A percentile compares a stretch with the other conserved stretches of the same genome.
These are phyloP conservation scores for Suillus variegatus DNA, from an alignment of 768 basidiomycete species.

Conservation along the genomic window DNA sequence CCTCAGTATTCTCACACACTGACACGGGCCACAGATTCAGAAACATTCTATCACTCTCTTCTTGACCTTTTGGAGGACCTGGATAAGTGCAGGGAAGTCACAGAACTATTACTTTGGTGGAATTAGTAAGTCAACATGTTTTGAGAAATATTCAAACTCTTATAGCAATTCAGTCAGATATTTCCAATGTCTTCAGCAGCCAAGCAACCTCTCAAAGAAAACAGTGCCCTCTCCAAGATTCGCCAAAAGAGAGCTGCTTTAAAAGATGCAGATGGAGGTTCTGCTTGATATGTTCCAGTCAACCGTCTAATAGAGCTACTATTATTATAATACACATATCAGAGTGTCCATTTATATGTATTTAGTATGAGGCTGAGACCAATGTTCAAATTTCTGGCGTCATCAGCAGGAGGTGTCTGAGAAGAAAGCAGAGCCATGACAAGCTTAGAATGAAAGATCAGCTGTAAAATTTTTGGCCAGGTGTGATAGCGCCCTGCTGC, in stretches of 20 bases:
- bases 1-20: conserved; percentile 18
- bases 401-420: not conserved
- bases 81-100: conserved; percentile 18
- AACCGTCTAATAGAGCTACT: not conserved
- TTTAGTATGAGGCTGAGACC: not conserved
- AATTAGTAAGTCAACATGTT: conserved; percentile 12
- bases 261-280: not conserved
- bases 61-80: conserved; percentile 22
- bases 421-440: too few relatives aligned
- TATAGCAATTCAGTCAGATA: conserved; percentile 4
- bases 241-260: not conserved
- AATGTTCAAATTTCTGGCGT: not conserved
- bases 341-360: not conserved
- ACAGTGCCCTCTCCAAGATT: conserved; percentile 8
- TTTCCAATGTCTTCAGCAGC: conserved; percentile 6
- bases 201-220: not conserved
- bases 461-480: not conserved
- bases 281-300: not conserved
- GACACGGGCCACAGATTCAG: conserved; percentile 24
- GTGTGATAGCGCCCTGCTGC: not conserved
- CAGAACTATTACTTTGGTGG: conserved; percentile 22
- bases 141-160: conserved; percentile 1
- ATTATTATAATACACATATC: not conserved
- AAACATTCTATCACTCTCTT: conserved; percentile 22
- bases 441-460: not conserved